Evolutionary conservation across 768 basidiomycete genomes (phyloP), one percentile per base, ranked within the genome.

Genomic region (Podaxis rugospora): DNA sequence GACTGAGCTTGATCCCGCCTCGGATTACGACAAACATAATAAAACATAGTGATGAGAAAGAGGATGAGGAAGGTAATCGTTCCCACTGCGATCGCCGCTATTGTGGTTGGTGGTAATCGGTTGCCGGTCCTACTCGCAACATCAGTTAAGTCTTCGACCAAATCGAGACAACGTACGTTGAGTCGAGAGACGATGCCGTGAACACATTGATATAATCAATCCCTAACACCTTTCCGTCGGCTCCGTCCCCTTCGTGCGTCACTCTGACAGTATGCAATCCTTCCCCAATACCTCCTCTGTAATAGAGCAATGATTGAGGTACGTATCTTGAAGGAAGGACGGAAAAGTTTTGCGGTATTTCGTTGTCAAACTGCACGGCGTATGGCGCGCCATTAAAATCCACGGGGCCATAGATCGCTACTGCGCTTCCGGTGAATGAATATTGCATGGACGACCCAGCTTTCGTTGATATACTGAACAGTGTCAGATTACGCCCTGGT

Each of bases 341-440:
- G 0, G 67, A 65, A 55, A 66, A 67, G 25, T 66, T 66, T 5
- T 62, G 44, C 1, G 68, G 57, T 1, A 51, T 32, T 13, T 49
- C 60, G 28, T 63, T 64, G 23, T 78, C 74, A 25, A 77, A 32
- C 35, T 67, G 64, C 2, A 74, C 74, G 25, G 66, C 62, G 64
- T 74, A 78, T 9, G 64, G 36, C 0, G 69, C 69, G 7, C 73
- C 69, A 16, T 67, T 66, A 6, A 72, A 70, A 13, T 73, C 72
- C 13, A 79, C 73, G 10, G 77, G 53, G 5, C 81, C 80, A 47
- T 73, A 78, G 25, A 80, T 66, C 9, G 74, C 66, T 50, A 82
- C 55, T 61, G 71, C 67, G 67, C 70, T 62, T 55, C 75, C 66
- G 69, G 70, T 61, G 57, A 75, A 75, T 5, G 64, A 64, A 10